Conservation (phyloP, 139 green algal genomes). For the Spirogloea muscicola region DNA sequence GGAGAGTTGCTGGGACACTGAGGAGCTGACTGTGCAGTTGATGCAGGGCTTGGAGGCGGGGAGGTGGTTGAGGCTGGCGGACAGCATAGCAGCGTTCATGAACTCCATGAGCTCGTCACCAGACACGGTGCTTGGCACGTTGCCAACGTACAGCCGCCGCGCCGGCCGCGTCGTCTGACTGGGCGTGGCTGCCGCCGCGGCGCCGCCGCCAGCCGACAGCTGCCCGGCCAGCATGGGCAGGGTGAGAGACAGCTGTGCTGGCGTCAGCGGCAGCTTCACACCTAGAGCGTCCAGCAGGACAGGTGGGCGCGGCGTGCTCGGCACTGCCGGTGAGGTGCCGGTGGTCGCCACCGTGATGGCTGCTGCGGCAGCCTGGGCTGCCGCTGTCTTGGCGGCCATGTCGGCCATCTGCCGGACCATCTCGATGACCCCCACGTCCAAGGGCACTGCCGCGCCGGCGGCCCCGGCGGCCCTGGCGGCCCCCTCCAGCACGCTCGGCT, state of each 20-base stretch:
- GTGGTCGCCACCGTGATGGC: too few species aligned
- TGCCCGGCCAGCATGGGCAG: neutral
- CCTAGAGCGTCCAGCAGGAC: constrained; percentile 1
- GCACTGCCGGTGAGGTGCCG: too few species aligned
- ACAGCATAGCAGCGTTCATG: constrained; percentile 33
- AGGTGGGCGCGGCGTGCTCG: too few species aligned
- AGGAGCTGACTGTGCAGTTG: constrained; percentile 24
- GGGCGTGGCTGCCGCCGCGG: constrained; percentile 1
- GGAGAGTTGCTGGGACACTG: too few species aligned
- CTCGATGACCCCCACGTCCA: too few species aligned
- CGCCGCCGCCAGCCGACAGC: neutral
- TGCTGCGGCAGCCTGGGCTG: too few species aligned
- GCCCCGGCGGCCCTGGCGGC: too few species aligned
- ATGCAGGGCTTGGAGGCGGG: constrained; percentile 36
- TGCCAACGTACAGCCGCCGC: constrained; percentile 40
- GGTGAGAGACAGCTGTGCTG: constrained; percentile 5
- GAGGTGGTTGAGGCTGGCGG: constrained; percentile 20
- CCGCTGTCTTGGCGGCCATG: too few species aligned
- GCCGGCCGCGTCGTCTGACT: constrained; percentile 31
- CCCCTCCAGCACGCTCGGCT: too few species aligned
- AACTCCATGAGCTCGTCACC: constrained; percentile 44
- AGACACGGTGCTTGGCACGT: constrained; percentile 28
- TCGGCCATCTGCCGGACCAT: too few species aligned
- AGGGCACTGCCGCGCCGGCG: too few species aligned
- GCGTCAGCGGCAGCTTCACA: too few species aligned